Evolutionary conservation across 2,329 filamentous ascomycete genomes (phyloP).

Genomic region (Plenodomus tracheiphilus): DNA sequence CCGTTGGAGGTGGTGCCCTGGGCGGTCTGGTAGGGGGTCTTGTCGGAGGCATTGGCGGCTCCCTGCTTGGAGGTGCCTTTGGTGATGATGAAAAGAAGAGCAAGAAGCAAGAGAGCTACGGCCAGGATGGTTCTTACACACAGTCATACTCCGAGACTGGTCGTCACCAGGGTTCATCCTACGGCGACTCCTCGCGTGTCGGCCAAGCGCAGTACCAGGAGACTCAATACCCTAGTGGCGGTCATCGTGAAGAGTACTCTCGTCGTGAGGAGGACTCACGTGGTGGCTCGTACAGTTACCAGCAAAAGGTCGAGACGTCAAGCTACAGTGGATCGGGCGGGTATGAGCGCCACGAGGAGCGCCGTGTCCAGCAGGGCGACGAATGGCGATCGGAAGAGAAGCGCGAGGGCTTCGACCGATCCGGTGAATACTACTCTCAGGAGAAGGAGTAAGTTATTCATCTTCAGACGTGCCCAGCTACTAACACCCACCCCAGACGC

Average conservation of each 20-base stretch:
- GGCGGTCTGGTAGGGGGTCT: slow-evolving; percentile 72
- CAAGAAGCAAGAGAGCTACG: slow-evolving; percentile 57
- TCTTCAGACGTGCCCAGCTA: neutral
- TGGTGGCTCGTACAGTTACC: slow-evolving; percentile 57
- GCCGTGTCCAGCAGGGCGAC: slow-evolving; percentile 52
- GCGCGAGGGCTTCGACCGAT: slow-evolving; percentile 40
- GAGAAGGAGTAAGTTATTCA: slow-evolving; percentile 41
- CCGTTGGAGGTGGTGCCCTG: slow-evolving; percentile 65
- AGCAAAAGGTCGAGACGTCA: slow-evolving; percentile 61
- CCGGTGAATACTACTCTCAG: slow-evolving; percentile 47
- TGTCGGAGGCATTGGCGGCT: slow-evolving; percentile 61
- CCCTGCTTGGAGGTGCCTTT: slow-evolving; percentile 66
- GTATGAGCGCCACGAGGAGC: slow-evolving; percentile 63
- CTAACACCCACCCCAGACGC: slow-evolving; percentile 22
- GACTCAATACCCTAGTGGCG: slow-evolving; percentile 62
- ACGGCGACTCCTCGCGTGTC: slow-evolving; percentile 54
- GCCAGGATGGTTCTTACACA: slow-evolving; percentile 63
- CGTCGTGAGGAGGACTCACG: slow-evolving; percentile 60
- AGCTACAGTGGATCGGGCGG: slow-evolving; percentile 54
- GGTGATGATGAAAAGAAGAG: slow-evolving; percentile 57
- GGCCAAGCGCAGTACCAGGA: slow-evolving; percentile 64
- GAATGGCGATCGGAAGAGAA: slow-evolving; percentile 44
- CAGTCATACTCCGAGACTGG: slow-evolving; percentile 66
- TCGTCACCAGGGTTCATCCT: slow-evolving; percentile 47
- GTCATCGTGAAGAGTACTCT: slow-evolving; percentile 62